Base-by-base conservation (phyloP, 768 basidiomycete species). In the Leccinum subgranulosum region DNA sequence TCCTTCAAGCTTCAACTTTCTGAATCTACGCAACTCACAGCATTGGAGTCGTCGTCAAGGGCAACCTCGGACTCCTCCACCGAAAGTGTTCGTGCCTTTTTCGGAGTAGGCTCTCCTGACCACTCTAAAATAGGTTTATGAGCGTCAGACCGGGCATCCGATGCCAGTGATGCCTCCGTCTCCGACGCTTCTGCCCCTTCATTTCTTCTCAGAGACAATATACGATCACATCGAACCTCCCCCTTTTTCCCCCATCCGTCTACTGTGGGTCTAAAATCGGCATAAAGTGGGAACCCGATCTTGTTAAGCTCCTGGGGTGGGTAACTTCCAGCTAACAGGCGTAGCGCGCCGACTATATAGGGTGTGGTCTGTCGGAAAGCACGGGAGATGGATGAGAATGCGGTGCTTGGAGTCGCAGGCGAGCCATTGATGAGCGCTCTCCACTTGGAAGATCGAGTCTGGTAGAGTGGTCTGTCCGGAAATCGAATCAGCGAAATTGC, bases 231-330 rank as follows among this genome's bases (percentile, higher is more conserved):
- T 36, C 79, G 79, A 27, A 97, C 76, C 63, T 91, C 85, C 3
- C 86, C 90, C 55, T 83, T 81, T 69, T 87, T 83, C 6, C 95
- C 95, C 95, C 95, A 98, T 25, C 83, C 85, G 27, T 84, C 84
- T 0, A 85, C 86, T 12, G 79, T 77, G 10, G 95, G 95, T 57
- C 95, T 85, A 71, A 98, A 97, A 17, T 90, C 87, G 25, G 85
- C 82, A 69, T 98, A 98, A 45, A 98, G 77, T 19, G 79, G 74
- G 77, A 89, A 94, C 9, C 88, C 96, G 55, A 79, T 75, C 49
- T 68, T 69, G 65, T 87, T 88, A 19, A 92, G 76, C 51, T 88
- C 84, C 47, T 78, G 68, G 0, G 81, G 76, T 8, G 76, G 60
- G 62, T 83, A 90, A 60, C 82, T 87, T 31, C 78, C 73, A 4